Percentiles rank a stretch among this genome's conserved stretches.
Evolutionary conservation across 1,284 basidiomycete species (phyloP).

Genomic region (Moesziomyces globuligerus): DNA sequence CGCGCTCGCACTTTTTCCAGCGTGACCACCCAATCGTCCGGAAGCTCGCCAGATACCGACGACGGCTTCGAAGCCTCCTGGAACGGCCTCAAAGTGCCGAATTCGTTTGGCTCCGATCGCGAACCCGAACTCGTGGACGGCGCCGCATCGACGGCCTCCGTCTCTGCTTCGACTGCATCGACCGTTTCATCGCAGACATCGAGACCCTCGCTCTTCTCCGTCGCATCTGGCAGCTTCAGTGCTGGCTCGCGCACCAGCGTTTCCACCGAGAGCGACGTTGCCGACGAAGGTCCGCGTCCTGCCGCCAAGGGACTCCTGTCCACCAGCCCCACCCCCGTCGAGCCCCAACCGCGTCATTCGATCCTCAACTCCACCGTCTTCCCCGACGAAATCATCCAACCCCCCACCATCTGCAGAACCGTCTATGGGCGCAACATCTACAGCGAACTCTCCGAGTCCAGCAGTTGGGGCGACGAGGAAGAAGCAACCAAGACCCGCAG

Average conservation of each 20-base stretch:
- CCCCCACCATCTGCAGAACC: conserved; percentile 35
- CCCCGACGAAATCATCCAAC: conserved; percentile 49
- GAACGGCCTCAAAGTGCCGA: conserved; percentile 7
- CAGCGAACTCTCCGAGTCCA: conserved; percentile 18
- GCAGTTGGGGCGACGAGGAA: conserved; percentile 17
- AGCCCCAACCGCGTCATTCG: conserved; percentile 52
- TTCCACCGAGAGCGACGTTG: conserved; percentile 34
- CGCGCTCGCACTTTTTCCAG: conserved; percentile 48
- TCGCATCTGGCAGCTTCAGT: conserved; percentile 30
- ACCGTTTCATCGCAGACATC: conserved; percentile 43
- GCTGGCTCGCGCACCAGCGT: conserved; percentile 40
- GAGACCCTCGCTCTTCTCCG: conserved; percentile 51
- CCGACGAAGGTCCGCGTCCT: conserved; percentile 18
- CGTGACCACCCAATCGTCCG: conserved; percentile 45
- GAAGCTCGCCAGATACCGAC: conserved; percentile 42
- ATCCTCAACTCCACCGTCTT: conserved; percentile 58
- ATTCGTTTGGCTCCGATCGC: conserved; percentile 2
- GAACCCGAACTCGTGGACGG: conserved; percentile 5
- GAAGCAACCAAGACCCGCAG: conserved; percentile 20
- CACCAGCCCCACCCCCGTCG: conserved; percentile 5
- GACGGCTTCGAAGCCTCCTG: conserved; percentile 37
- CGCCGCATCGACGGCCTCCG: conserved; percentile 14
- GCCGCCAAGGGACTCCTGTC: conserved; percentile 7
- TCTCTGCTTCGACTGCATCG: conserved; percentile 47
- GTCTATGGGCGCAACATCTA: conserved; percentile 32